Evolutionary conservation across 1,284 basidiomycete species (phyloP), one percentile per base, ranked within the genome.

Genomic region (Ganoderma lucidum): DNA sequence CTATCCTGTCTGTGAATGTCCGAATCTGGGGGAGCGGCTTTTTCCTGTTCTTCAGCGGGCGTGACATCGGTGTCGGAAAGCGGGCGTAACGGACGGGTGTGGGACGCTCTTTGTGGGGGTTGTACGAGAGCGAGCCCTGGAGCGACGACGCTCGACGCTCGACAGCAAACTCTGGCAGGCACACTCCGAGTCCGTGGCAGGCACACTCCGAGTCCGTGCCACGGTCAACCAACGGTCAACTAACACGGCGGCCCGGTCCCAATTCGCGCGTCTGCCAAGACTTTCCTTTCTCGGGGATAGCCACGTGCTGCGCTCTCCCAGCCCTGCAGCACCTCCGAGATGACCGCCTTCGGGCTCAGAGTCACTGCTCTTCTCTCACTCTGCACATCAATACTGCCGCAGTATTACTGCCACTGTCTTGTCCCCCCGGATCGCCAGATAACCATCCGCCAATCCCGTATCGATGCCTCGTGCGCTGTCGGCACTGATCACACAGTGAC

Each of bases 11-110:
- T 10, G 67, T 55, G 28, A 53, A 69, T 3, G 64, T 69, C 44
- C 68, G 58, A 8, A 78, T 64, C 1, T 69, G 70, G 30, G 70
- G 70, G 32, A 72, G 70, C 3, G 64, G 55, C 37, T 70, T 71
- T 55, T 37, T 41, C 35, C 59, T 55, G 30, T 28, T 41, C 64
- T 72, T 55, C 15, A 63, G 48, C 6, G 68, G 64, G 45, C 65
- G 63, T 30, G 67, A 5, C 68, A 70, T 69, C n/a, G 42, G 23
- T 51, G 61, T 4, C 10, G 32, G 55, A 28, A 6, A 55, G 53
- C 39, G 30, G 32, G 35, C 17, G 14, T 51, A 23, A 14, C 10
- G 23, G 37, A 9, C 37, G 39, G 32, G 17, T 12, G 63, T 6
- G 28, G 41, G 55, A 37, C 30, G 9, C 23, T 63, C 41, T 63